Conservation (phyloP, 208 protist genomes). For the Naegleria lovaniensis region DNA sequence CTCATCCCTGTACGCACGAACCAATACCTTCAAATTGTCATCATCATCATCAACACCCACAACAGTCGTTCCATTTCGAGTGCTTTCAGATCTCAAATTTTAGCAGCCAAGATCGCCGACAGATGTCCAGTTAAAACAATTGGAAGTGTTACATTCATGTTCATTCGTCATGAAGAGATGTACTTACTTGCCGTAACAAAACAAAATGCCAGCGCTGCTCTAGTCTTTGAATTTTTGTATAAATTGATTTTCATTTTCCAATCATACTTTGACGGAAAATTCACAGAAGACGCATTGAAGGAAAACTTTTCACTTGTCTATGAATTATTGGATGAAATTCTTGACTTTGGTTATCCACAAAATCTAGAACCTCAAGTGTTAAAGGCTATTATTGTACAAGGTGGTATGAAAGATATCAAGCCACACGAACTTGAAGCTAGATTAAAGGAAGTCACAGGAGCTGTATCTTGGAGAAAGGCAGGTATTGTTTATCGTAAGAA, state of each 20-base stretch:
- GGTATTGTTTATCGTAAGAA: constrained; percentile 88
- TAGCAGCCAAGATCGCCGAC: constrained; percentile 58
- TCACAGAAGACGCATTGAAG: constrained; percentile 83
- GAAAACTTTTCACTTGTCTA: constrained; percentile 93
- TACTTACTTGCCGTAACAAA: constrained; percentile 83
- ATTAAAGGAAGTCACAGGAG: constrained; percentile 76
- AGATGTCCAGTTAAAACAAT: constrained; percentile 38
- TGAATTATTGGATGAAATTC: constrained; percentile 93
- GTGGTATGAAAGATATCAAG: constrained; percentile 46
- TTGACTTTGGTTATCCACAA: constrained; percentile 97
- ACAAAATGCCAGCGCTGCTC: constrained; percentile 80
- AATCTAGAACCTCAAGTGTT: constrained; percentile 74
- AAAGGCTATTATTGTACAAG: constrained; percentile 74
- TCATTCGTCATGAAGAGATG: constrained; percentile 55
- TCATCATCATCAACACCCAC: background rate
- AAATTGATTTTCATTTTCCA: constrained; percentile 75
- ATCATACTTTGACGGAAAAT: constrained; percentile 73
- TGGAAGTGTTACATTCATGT: constrained; percentile 8
- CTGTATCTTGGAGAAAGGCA: constrained; percentile 77
- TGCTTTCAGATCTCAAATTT: constrained; percentile 73
- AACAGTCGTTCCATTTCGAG: constrained; percentile 59
- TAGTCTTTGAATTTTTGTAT: constrained; percentile 66
- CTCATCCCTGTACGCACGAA: too few species aligned
- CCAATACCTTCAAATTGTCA: background rate
- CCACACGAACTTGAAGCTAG: constrained; percentile 41